These are phyloP conservation scores for Kodamaea laetipori DNA, from an alignment of 805 yeast genomes.

Conservation along the genomic window DNA sequence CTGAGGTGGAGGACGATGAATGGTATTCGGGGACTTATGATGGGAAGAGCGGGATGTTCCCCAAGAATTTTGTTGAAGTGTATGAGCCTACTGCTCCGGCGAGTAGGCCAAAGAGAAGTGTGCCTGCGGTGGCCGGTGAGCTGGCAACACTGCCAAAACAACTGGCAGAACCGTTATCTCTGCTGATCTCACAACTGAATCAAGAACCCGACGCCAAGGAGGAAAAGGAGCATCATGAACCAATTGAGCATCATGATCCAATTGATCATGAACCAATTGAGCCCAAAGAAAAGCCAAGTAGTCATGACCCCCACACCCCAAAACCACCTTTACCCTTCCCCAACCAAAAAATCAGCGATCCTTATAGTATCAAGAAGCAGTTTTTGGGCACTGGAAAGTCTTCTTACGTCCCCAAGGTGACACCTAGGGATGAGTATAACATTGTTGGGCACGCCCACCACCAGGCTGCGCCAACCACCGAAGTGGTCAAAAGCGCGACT, in stretches of 20 bases:
- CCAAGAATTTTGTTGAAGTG: conserved; percentile 73
- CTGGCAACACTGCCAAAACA: too few relatives aligned
- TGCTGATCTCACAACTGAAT: background rate
- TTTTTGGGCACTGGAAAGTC: conserved; percentile 60
- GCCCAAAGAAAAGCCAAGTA: background rate
- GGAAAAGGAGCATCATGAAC: too few relatives aligned
- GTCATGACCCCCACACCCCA: background rate
- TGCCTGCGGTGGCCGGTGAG: background rate
- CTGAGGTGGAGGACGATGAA: conserved; percentile 82
- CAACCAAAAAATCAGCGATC: conserved; percentile 41
- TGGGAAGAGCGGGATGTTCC: conserved; percentile 80
- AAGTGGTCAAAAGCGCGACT: conserved; percentile 26
- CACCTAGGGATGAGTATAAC: conserved; percentile 41
- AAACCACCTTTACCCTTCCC: conserved; percentile 28
- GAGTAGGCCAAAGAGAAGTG: conserved; percentile 8
- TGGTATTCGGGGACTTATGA: conserved; percentile 80
- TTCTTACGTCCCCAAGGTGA: conserved; percentile 55
- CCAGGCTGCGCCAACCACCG: conserved; percentile 22
- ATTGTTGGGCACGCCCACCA: conserved; percentile 33
- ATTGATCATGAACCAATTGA: background rate
- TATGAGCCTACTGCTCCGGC: conserved; percentile 12
- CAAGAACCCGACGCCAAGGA: too few relatives aligned
- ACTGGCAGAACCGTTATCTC: too few relatives aligned
- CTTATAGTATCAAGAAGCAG: conserved; percentile 54
- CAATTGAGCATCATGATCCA: too few relatives aligned